Conservation (phyloP, 108 stramenopile species). For the Conticribra weissflogii region DNA sequence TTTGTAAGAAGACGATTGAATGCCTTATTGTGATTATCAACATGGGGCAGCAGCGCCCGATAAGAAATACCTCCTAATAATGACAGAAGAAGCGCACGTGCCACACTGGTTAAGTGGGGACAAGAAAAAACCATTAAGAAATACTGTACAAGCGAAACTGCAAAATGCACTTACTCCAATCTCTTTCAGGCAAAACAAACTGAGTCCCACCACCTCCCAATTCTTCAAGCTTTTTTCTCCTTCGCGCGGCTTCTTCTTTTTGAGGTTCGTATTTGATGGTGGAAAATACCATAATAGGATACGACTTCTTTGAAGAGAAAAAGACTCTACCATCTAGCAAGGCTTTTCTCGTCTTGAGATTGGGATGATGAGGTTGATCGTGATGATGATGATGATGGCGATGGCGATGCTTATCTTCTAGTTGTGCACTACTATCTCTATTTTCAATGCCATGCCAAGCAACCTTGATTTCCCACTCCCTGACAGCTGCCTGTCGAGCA, state of each 20-base stretch:
- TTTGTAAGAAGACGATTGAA: slow-evolving; percentile 42
- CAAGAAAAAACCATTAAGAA: background rate
- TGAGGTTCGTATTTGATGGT: slow-evolving; percentile 85
- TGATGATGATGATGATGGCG: slow-evolving; percentile 6
- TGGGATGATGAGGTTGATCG: slow-evolving; percentile 5
- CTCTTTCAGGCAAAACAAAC: slow-evolving; percentile 81
- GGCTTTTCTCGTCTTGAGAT: slow-evolving; percentile 30
- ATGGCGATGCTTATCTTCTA: background rate
- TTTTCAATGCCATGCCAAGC: slow-evolving; percentile 52
- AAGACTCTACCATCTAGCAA: slow-evolving; percentile 83
- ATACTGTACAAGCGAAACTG: background rate
- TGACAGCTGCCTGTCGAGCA: slow-evolving; percentile 66
- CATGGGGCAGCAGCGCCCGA: slow-evolving; percentile 60
- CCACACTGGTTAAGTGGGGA: background rate
- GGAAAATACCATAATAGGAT: slow-evolving; percentile 78
- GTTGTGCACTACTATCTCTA: slow-evolving; percentile 6
- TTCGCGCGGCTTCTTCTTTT: slow-evolving; percentile 77
- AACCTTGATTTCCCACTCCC: slow-evolving; percentile 77
- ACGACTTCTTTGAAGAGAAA: slow-evolving; percentile 68
- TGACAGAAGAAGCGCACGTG: background rate
- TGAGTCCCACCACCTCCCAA: slow-evolving; percentile 85
- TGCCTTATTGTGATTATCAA: slow-evolving; percentile 43
- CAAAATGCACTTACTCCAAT: slow-evolving; percentile 76
- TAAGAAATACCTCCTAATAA: slow-evolving; percentile 71
- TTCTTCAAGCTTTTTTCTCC: slow-evolving; percentile 84